Conservation (phyloP, 106 monocot genomes). For the Cymbidium sinense region DNA sequence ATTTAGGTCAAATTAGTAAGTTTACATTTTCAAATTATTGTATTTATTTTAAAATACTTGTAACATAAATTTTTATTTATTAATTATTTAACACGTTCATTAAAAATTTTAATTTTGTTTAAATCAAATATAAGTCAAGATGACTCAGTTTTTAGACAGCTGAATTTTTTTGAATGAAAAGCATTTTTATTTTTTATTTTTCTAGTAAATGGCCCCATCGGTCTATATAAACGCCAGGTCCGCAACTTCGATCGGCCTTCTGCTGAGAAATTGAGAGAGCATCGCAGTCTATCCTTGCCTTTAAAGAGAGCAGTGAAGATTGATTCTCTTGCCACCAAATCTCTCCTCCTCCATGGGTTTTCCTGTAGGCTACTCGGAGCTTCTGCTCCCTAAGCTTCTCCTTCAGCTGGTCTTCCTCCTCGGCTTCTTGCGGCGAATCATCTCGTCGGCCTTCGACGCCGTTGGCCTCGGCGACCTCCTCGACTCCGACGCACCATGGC, state of each 20-base stretch:
- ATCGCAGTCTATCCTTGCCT: background rate
- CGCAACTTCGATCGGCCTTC: conserved; percentile 20
- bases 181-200: background rate
- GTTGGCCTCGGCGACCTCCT: conserved; percentile 43
- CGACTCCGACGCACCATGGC: conserved; percentile 20
- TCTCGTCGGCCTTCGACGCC: conserved; percentile 30
- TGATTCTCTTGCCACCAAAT: background rate
- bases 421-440: conserved; percentile 34
- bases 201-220: background rate
- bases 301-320: background rate
- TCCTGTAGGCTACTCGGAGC: conserved; percentile 51
- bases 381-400: conserved; percentile 36
- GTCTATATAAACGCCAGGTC: background rate
- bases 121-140: no score
- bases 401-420: conserved; percentile 46
- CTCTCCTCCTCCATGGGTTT: conserved; percentile 39
- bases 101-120: no score
- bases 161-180: no score
- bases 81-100: no score
- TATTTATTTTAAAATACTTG: no score
- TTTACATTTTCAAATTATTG: no score
- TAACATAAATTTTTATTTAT: no score
- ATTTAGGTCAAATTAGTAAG: no score
- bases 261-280: background rate
- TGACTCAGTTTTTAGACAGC: no score